Evolutionary conservation across 164 flowering plant genomes (phyloP).

Genomic region (Macadamia tetraphylla): DNA sequence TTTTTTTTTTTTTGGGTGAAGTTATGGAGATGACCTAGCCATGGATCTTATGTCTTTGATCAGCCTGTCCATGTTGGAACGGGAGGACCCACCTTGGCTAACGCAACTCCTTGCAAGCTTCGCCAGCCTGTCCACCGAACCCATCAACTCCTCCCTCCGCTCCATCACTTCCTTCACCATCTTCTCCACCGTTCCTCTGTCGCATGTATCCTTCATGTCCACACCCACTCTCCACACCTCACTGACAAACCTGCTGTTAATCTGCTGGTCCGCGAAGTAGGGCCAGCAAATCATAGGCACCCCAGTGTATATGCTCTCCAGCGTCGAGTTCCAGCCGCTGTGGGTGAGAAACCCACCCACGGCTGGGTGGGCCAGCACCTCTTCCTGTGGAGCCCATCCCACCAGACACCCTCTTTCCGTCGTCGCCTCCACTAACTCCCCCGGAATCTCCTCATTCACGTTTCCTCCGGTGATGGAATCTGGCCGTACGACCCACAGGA

Average conservation of each 20-base stretch:
- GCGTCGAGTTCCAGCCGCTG: constrained; percentile 22
- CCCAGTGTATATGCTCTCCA: constrained; percentile 16
- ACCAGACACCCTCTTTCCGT: constrained; percentile 25
- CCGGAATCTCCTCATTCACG: constrained; percentile 12
- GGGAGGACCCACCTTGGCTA: constrained; percentile 26
- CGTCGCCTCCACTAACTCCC: constrained; percentile 16
- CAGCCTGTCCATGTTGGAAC: constrained; percentile 13
- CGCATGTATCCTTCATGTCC: constrained; percentile 28
- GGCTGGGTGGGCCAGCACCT: constrained; percentile 17
- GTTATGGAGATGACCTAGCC: neutral
- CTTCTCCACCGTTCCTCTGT: constrained; percentile 22
- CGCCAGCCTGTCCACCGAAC: constrained; percentile 12
- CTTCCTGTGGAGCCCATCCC: constrained; percentile 13
- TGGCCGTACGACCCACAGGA: constrained; percentile 48
- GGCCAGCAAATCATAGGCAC: constrained; percentile 32
- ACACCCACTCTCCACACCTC: constrained; percentile 15
- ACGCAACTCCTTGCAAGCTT: constrained; percentile 13
- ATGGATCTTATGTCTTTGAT: constrained; percentile 21
- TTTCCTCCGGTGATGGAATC: constrained; percentile 15
- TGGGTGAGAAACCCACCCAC: constrained; percentile 34
- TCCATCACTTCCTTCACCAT: constrained; percentile 30
- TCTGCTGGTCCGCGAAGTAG: constrained; percentile 19
- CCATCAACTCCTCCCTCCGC: constrained; percentile 17
- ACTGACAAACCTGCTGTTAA: no score
- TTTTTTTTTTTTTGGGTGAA: no score